These are phyloP conservation scores for Pogostemon cablin DNA, from an alignment of 257 asterid genomes.

Conservation along the genomic window DNA sequence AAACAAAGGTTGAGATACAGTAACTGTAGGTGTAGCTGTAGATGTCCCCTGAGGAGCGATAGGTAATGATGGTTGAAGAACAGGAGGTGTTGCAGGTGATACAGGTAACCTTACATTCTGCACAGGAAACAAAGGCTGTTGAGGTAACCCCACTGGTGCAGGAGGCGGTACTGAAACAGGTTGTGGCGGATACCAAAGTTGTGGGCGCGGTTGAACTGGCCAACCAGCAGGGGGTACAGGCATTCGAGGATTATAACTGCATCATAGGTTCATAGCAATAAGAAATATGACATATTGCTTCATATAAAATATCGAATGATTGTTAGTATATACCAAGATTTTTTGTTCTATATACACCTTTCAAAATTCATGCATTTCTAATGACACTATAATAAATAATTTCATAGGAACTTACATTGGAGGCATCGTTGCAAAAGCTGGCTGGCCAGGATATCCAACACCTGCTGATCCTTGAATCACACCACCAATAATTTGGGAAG, in stretches of 20 bases:
- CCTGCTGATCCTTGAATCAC: conserved; percentile 44
- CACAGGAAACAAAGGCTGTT: conserved; percentile 69
- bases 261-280: conserved; percentile 15
- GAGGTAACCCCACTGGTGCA: conserved; percentile 56
- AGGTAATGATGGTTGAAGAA: conserved; percentile 39
- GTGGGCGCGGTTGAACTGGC: conserved; percentile 60
- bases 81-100: conserved; percentile 50
- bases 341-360: neutral
- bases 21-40: conserved; percentile 44
- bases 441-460: conserved; percentile 47
- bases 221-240: conserved; percentile 59
- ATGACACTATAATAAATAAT: neutral
- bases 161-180: conserved; percentile 56
- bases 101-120: conserved; percentile 57
- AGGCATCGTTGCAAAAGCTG: conserved; percentile 46
- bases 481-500: conserved; percentile 51
- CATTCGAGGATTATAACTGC: conserved; percentile 56
- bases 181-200: conserved; percentile 63
- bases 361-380: neutral
- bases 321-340: neutral
- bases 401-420: conserved; percentile 44
- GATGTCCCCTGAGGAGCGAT: conserved; percentile 69
- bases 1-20: conserved; percentile 69
- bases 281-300: conserved; percentile 10
- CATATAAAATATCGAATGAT: too few species aligned